Percentiles rank a stretch among this genome's conserved stretches.
phyloP scores from a whole-genome alignment of 768 basidiomycete genomes.

The Suillus clintonianus region DNA sequence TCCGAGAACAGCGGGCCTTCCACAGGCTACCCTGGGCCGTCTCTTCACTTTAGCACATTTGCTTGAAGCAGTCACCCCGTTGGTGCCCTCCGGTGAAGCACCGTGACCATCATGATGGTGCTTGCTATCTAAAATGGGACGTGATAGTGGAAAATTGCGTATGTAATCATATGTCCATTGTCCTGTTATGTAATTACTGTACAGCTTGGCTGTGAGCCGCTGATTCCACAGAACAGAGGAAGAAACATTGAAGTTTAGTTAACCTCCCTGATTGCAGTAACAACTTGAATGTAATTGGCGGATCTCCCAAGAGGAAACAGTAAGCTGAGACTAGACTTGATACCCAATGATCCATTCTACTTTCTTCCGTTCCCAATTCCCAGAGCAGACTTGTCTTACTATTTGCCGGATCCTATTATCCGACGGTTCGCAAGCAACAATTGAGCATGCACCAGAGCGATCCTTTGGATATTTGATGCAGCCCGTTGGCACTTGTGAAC shows the following conservation, averaged over 20 bases:
- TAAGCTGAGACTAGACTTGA: conserved; percentile 39
- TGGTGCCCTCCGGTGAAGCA: background rate
- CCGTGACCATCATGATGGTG: too few species aligned
- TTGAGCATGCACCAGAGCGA: background rate
- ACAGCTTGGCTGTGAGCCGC: too few species aligned
- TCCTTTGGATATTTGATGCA: background rate
- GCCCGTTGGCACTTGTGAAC: too few species aligned
- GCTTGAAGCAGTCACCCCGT: background rate
- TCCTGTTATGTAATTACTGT: too few species aligned
- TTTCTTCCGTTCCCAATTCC: background rate
- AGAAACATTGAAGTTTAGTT: conserved; percentile 42
- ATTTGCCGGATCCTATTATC: background rate
- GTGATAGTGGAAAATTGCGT: conserved; percentile 7
- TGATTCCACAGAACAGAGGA: conserved; percentile 30
- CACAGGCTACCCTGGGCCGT: background rate
- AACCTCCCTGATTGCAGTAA: conserved; percentile 26
- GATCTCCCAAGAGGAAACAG: conserved; percentile 52
- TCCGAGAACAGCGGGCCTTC: background rate
- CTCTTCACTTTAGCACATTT: background rate
- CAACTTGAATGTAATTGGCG: conserved; percentile 15
- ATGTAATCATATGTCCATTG: too few species aligned
- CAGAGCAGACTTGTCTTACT: background rate
- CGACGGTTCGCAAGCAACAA: background rate
- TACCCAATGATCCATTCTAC: conserved; percentile 25
- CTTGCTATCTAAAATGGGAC: conserved; percentile 4